Percentiles rank a stretch among this genome's conserved stretches.
Conservation (phyloP, 305 asterid species). For the Solanum hybrid region DNA sequence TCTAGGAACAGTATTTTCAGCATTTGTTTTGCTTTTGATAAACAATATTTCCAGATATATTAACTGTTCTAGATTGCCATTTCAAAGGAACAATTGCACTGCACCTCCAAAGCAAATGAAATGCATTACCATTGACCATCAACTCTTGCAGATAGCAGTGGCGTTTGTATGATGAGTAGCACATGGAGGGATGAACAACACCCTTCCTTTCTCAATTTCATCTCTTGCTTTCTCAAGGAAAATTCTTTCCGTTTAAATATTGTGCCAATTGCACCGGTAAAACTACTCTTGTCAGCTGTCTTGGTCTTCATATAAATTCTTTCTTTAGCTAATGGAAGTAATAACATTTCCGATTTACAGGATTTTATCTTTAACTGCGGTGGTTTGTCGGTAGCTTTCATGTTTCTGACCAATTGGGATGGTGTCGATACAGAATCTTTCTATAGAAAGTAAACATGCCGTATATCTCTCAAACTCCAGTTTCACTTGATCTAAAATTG, state of each 20-base stretch:
- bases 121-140: background rate
- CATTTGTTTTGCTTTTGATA: background rate
- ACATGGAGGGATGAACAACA: slow-evolving; percentile 74
- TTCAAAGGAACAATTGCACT: background rate
- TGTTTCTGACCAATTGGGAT: slow-evolving; percentile 66
- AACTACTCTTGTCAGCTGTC: slow-evolving; percentile 11
- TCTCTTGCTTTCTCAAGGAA: slow-evolving; percentile 56
- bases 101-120: background rate
- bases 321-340: background rate
- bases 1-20: background rate
- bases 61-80: background rate
- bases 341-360: slow-evolving; percentile 35
- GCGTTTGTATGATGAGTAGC: slow-evolving; percentile 81
- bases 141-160: slow-evolving; percentile 47
- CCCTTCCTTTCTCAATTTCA: slow-evolving; percentile 75
- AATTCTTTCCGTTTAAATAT: slow-evolving; percentile 59
- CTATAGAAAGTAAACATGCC: slow-evolving; percentile 46
- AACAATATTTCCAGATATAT: background rate
- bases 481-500: background rate
- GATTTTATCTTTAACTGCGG: slow-evolving; percentile 92
- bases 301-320: background rate
- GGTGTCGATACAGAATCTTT: slow-evolving; percentile 22
- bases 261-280: slow-evolving; percentile 73
- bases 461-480: slow-evolving; percentile 2
- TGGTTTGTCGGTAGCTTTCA: slow-evolving; percentile 76